Base-by-base conservation (phyloP, 805 yeast genomes). In the Candida khao-thaluensis region DNA sequence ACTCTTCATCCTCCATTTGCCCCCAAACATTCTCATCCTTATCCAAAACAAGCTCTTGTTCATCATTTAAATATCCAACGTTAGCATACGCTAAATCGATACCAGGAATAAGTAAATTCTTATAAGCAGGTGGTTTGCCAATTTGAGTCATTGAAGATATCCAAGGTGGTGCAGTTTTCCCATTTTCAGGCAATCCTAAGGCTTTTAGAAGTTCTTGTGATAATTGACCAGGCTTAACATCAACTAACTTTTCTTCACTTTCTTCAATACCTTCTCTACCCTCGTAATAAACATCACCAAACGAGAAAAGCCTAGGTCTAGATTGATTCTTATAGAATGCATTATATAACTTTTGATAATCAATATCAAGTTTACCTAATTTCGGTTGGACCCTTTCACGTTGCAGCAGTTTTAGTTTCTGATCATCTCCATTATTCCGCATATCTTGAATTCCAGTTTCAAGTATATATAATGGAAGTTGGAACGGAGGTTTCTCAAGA, bases 311-410 rank as follows among this genome's bases (percentile, higher is more conserved):
- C 30, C 71, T 66, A 0, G 97, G 97, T 50, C 79, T 82, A 0
- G 81, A 69, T 52, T 91, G 96, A 51, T 75, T 66, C 54, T 82
- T 82, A 72, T 88, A 90, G 53, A 91, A 90, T 0, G 96, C 95
- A 57, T 86, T 85, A 54, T 87, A 81, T 15, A 91, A 60, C 47
- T 79, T 84, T 45, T 77, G 82, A 56, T 84, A 90, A 59, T 91
- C 97, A 17, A 93, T 75, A 56, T 91, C 98, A 16, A 91, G 59
- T 37, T 80, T 71, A 1, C 95, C 95, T 79, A 88, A 70, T 56
- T 86, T 87, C 0, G 96, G 96, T 57, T 87, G 96, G 0, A 89
- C 95, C 37, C 85, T 71, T 41, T 85, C 91, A 45, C 97, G 72
- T 57, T 82, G 82, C 53, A 76, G 72, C 52, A 85, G 93, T 54